These are phyloP conservation scores for Raphanus raphanistrum DNA, from an alignment of 345 rosid species.

Conservation along the genomic window DNA sequence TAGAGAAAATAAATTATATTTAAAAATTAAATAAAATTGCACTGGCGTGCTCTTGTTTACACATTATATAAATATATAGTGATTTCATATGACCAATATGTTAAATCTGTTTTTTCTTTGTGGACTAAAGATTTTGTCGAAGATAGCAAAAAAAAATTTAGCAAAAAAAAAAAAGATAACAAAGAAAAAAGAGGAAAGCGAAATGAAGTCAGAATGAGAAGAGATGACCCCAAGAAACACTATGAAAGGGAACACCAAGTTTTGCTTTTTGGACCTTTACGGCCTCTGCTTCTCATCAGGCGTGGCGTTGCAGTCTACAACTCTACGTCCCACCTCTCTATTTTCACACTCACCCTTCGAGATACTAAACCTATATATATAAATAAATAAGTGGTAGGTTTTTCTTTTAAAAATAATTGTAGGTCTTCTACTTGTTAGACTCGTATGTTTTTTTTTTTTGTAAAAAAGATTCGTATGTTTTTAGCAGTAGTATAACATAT, in stretches of 20 bases:
- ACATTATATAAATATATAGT: not conserved
- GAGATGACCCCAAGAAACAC: conserved; percentile 61
- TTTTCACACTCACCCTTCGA: not conserved
- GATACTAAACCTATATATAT: too few relatives aligned
- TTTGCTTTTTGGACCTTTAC: conserved; percentile 63
- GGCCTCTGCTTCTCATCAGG: conserved; percentile 53
- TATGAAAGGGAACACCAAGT: conserved; percentile 46
- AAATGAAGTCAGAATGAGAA: conserved; percentile 51
- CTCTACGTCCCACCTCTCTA: conserved; percentile 36
- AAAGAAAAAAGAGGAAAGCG: too few relatives aligned
- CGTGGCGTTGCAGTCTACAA: conserved; percentile 53
- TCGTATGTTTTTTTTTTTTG: too few relatives aligned
- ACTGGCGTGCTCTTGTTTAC: not conserved
- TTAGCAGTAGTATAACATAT: not conserved
- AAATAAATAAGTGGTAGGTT: too few relatives aligned
- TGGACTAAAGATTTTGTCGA: conserved; percentile 35
- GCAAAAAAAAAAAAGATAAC: too few relatives aligned
- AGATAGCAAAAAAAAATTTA: not conserved
- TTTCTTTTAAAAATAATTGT: too few relatives aligned
- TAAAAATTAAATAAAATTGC: too few relatives aligned
- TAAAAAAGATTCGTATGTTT: too few relatives aligned
- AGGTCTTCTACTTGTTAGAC: too few relatives aligned
- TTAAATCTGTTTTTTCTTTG: conserved; percentile 33
- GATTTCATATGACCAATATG: not conserved
- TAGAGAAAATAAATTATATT: too few relatives aligned